A percentile compares a stretch with the other conserved stretches of the same genome.
Conservation (phyloP, 2,329 filamentous ascomycete species). For the Myriosclerotinia curreyana region DNA sequence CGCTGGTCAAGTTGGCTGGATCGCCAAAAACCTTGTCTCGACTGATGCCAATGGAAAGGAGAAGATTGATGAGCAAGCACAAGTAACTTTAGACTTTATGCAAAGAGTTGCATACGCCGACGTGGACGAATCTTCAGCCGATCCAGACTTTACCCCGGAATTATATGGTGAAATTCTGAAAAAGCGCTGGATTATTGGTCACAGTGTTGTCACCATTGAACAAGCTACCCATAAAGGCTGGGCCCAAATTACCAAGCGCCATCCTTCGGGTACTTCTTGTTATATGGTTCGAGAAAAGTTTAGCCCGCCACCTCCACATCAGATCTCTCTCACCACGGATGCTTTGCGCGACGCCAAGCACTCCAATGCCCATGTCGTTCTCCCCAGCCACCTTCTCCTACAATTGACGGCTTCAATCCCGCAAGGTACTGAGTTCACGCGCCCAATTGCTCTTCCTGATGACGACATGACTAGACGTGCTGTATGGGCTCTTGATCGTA, state of each 20-base stretch:
- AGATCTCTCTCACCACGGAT: conserved; percentile 49
- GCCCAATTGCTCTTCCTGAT: conserved; percentile 72
- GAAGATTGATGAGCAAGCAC: conserved; percentile 83
- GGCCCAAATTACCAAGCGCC: conserved; percentile 68
- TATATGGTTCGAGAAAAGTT: conserved; percentile 56
- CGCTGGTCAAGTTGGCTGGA: conserved; percentile 82
- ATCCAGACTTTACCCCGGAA: conserved; percentile 62
- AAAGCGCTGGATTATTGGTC: conserved; percentile 69
- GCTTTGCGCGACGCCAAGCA: conserved; percentile 50
- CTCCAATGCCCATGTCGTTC: conserved; percentile 55
- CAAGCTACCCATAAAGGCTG: conserved; percentile 65
- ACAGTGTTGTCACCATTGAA: conserved; percentile 71
- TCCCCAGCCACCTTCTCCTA: conserved; percentile 72
- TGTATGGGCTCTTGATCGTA: conserved; percentile 79
- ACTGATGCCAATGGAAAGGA: conserved; percentile 72
- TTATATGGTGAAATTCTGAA: conserved; percentile 64
- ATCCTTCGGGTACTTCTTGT: conserved; percentile 64
- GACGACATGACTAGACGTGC: conserved; percentile 57
- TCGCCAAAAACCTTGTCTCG: conserved; percentile 78
- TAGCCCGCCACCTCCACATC: conserved; percentile 55
- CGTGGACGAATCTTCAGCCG: conserved; percentile 69
- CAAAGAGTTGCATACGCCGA: conserved; percentile 84
- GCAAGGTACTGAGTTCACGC: conserved; percentile 54
- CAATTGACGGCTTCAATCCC: conserved; percentile 64
- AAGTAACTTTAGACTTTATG: conserved; percentile 94